Evolutionary conservation across 176 grass and related monocot species (phyloP), one percentile per base, ranked within the genome.

Genomic region (Avena insularis): DNA sequence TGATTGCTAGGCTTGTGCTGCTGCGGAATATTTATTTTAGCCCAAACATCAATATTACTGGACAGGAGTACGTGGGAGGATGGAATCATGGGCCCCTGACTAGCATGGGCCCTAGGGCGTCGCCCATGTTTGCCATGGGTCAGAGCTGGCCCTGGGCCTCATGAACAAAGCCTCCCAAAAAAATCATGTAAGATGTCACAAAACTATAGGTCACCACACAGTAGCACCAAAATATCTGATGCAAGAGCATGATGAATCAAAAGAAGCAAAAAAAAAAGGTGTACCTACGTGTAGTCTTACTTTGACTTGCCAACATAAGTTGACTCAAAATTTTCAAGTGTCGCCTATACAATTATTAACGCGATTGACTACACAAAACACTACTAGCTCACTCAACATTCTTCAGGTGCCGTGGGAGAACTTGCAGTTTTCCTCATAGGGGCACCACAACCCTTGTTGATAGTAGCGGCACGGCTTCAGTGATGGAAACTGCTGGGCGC

Each of bases 331-430:
- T 83, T 83, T 12, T 58, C 81, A 43, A 72, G 66, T 25, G 21
- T 47, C 6, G 0, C 12, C n/a, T 48, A 40, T 5, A 64, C 29
- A 67, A 33, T 33, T 33, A 33, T 66, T 75, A 13, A 75, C 51
- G 72, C 29, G 13, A 21, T 53, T 27, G 57, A 63, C 50, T 77
- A 55, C 68, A 20, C 40, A 62, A 21, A 31, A 45, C 33, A 1
- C 45, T 61, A 19, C 48, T 43, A 55, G 33, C 19, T 70, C 15
- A 29, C 3, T 55, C 15, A 51, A 66, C 29, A 36, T 17, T 87
- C 21, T 66, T 82, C n/a, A 79, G 54, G 25, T 38, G 38, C 73
- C 91, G 66, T 93, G 91, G 17, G 60, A 47, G 64, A 70, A 88
- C 61, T 87, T 58, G 71, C 88, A 93, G 45, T 75, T 40, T 59